A percentile compares a stretch with the other conserved stretches of the same genome.
phyloP scores from a whole-genome alignment of 2,329 filamentous ascomycete species.

The Monosporascus sp. region DNA sequence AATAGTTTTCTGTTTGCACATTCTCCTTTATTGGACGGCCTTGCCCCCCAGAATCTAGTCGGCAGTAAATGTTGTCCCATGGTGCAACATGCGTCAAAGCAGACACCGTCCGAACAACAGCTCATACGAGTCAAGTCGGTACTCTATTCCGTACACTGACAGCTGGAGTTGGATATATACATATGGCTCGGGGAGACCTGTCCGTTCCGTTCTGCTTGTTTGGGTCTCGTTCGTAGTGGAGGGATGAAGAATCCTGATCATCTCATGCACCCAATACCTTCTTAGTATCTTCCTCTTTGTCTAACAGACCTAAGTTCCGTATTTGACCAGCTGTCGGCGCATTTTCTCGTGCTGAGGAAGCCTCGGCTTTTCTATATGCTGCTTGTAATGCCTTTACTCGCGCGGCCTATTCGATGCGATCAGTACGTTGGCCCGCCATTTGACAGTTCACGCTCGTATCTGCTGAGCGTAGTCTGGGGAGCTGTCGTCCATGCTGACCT shows the following conservation, averaged over 20 bases:
- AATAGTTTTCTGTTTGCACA: too few relatives aligned
- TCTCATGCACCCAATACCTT: slow-evolving; percentile 41
- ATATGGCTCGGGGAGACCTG: slow-evolving; percentile 9
- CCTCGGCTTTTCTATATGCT: slow-evolving; percentile 78
- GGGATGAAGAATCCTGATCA: slow-evolving; percentile 5
- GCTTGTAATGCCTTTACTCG: slow-evolving; percentile 74
- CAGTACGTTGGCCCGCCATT: slow-evolving; percentile 4
- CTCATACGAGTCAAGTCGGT: neutral
- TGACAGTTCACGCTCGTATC: neutral
- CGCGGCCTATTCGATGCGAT: slow-evolving; percentile 54
- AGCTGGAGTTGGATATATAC: slow-evolving; percentile 17
- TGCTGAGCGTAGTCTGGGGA: neutral
- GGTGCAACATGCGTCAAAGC: neutral
- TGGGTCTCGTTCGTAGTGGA: neutral
- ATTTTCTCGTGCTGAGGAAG: slow-evolving; percentile 70
- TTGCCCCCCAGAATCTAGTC: too few relatives aligned
- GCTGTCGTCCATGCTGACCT: slow-evolving; percentile 54
- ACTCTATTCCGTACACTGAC: slow-evolving; percentile 14
- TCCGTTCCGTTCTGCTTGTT: neutral
- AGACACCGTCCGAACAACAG: neutral
- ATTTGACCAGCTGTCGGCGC: slow-evolving; percentile 82
- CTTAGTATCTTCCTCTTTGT: slow-evolving; percentile 76
- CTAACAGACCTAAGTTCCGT: slow-evolving; percentile 76
- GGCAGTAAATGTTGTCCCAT: too few relatives aligned
- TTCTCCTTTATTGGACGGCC: too few relatives aligned